Conservation (phyloP, 2,329 filamentous ascomycete genomes). For the Diplocarpon rosae region DNA sequence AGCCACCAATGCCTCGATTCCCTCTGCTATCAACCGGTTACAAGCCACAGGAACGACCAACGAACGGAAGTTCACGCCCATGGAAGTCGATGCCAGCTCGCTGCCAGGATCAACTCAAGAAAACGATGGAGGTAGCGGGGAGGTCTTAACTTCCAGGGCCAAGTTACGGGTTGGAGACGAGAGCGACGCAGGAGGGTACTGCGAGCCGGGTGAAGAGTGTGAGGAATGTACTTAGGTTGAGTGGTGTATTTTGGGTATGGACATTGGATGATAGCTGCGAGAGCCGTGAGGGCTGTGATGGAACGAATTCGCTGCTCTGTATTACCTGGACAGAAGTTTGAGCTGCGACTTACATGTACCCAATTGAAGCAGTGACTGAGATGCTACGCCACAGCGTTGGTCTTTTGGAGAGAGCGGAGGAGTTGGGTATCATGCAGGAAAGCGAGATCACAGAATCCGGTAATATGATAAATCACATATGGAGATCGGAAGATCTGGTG, state of each 20-base stretch:
- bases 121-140: not conserved
- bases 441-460: no score
- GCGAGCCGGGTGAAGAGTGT: conserved; percentile 13
- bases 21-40: conserved; percentile 6
- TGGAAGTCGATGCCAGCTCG: conserved; percentile 12
- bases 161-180: conserved; percentile 13
- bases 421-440: no score
- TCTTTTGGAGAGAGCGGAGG: no score
- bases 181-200: conserved; percentile 1
- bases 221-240: conserved; percentile 10
- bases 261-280: no score
- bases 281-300: no score
- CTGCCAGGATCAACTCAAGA: conserved; percentile 2
- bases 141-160: conserved; percentile 7
- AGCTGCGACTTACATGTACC: no score
- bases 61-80: conserved; percentile 11
- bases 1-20: not conserved
- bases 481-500: no score
- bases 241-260: not conserved
- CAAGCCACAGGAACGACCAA: not conserved
- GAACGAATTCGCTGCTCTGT: no score
- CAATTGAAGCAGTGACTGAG: no score
- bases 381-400: no score
- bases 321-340: no score
- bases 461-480: no score